These are phyloP conservation scores for Cyphellophora attinorum DNA, from an alignment of 2,329 filamentous ascomycete species.

Conservation along the genomic window DNA sequence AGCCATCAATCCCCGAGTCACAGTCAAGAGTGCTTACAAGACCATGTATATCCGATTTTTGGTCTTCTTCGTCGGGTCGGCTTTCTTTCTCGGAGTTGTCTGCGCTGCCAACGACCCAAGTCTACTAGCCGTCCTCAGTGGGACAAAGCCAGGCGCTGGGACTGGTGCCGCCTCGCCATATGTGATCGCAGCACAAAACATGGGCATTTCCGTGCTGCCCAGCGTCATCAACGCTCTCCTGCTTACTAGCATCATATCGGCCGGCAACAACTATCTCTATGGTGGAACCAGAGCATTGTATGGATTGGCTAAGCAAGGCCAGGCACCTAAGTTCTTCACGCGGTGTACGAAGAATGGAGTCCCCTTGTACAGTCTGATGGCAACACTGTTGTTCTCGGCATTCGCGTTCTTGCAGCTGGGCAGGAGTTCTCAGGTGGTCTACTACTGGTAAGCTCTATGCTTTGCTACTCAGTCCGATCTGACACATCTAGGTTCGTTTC, in stretches of 20 bases:
- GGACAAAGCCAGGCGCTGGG: constrained; percentile 39
- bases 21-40: constrained; percentile 65
- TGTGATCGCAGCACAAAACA: constrained; percentile 51
- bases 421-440: constrained; percentile 38
- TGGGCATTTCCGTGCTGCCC: constrained; percentile 44
- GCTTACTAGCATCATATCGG: constrained; percentile 46
- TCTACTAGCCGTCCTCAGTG: constrained; percentile 29
- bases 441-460: too few relatives aligned
- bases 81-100: constrained; percentile 59
- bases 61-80: constrained; percentile 63
- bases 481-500: constrained; percentile 48
- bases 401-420: constrained; percentile 45
- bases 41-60: constrained; percentile 69
- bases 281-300: constrained; percentile 44
- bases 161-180: constrained; percentile 53
- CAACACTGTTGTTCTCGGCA: constrained; percentile 45
- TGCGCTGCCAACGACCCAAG: constrained; percentile 55
- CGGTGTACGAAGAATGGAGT: constrained; percentile 53
- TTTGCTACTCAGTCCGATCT: too few relatives aligned
- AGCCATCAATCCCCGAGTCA: constrained; percentile 55
- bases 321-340: constrained; percentile 45
- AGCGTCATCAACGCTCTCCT: constrained; percentile 49
- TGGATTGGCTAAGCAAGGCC: constrained; percentile 43
- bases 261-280: constrained; percentile 48
- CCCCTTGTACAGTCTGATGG: constrained; percentile 47